Evolutionary conservation across 2,329 filamentous ascomycete species (phyloP).

Genomic region (Gremmenia infestans): DNA sequence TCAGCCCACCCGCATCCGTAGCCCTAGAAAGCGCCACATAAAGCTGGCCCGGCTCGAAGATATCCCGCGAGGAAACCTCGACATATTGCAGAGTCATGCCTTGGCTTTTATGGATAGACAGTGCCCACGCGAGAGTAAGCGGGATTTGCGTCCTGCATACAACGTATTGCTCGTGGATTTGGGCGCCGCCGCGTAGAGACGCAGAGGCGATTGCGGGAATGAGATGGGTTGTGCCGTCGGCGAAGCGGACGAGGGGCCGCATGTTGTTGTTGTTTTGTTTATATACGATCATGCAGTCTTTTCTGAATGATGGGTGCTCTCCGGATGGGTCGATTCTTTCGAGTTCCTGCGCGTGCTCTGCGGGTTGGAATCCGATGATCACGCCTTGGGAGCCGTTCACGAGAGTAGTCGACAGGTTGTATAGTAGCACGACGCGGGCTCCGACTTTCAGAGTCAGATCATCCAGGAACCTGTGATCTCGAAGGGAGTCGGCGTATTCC

Average conservation of each 20-base stretch:
- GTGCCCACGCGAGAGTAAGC: constrained; percentile 87
- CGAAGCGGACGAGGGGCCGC: constrained; percentile 20
- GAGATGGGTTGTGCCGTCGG: constrained; percentile 6
- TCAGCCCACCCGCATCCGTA: constrained; percentile 22
- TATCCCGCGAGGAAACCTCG: constrained; percentile 21
- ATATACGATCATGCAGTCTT: background rate
- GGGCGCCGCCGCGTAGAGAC: constrained; percentile 8
- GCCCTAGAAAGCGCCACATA: constrained; percentile 27
- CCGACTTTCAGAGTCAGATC: constrained; percentile 21
- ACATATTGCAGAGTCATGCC: constrained; percentile 61
- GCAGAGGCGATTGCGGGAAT: constrained; percentile 11
- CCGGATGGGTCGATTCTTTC: background rate
- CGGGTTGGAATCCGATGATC: constrained; percentile 19
- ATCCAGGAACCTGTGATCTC: constrained; percentile 17
- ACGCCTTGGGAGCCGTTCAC: constrained; percentile 29
- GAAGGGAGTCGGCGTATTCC: constrained; percentile 11
- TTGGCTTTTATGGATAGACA: constrained; percentile 96
- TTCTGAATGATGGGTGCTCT: background rate
- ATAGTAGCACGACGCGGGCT: constrained; percentile 26
- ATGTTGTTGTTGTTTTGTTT: background rate
- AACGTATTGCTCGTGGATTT: constrained; percentile 11
- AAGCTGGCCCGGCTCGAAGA: constrained; percentile 26
- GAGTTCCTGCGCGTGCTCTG: background rate
- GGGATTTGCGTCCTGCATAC: constrained; percentile 48
- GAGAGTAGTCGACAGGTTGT: constrained; percentile 20